Conservation (phyloP, 768 basidiomycete species). For the Xanthoconium stramineum region DNA sequence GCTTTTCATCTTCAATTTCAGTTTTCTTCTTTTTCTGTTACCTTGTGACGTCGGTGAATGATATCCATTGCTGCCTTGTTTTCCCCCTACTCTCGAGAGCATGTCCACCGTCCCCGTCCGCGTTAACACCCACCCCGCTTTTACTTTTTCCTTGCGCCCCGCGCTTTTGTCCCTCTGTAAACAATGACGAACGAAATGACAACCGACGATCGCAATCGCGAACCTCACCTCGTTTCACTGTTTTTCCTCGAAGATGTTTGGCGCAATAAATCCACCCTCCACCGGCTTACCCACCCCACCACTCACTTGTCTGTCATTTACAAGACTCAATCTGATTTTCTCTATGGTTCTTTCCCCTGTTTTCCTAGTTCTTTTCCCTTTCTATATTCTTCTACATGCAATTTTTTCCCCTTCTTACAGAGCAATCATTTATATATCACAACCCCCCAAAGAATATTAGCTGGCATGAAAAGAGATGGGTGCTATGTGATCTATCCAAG, state of each 20-base stretch:
- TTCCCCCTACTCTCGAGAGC: too few species aligned
- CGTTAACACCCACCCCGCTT: neutral
- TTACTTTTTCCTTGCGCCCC: neutral
- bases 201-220: neutral
- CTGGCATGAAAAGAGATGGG: too few species aligned
- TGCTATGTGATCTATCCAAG: too few species aligned
- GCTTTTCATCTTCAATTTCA: neutral
- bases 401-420: neutral
- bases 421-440: neutral
- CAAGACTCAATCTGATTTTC: conserved; percentile 13
- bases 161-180: too few species aligned
- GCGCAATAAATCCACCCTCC: too few species aligned
- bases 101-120: too few species aligned
- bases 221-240: neutral
- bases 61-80: neutral
- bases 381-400: neutral
- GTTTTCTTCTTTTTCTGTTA: neutral
- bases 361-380: neutral
- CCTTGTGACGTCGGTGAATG: neutral
- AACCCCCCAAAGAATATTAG: too few species aligned
- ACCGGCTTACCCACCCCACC: neutral
- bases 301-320: conserved; percentile 15
- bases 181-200: conserved; percentile 7
- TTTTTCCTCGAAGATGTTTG: too few species aligned
- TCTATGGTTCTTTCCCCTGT: conserved; percentile 1